Conservation (phyloP, 2,329 filamentous ascomycete species). For the Arthrinium phaeospermum region DNA sequence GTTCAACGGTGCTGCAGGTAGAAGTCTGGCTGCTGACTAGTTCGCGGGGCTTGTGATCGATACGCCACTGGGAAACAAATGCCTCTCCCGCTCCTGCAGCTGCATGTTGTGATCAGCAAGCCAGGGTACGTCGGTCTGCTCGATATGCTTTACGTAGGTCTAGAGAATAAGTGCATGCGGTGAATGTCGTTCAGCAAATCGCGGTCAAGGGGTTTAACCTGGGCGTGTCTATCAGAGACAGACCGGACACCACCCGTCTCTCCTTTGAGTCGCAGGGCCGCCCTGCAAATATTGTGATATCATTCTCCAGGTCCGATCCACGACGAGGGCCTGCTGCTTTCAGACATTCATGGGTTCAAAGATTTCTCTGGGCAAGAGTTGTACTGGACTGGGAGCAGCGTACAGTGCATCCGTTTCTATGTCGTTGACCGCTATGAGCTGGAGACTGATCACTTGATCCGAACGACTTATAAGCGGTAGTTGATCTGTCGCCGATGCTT, state of each 20-base stretch:
- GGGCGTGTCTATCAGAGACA: background rate
- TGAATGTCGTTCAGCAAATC: background rate
- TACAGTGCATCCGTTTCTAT: background rate
- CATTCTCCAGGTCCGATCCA: no score
- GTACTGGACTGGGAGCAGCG: background rate
- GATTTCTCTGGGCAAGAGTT: background rate
- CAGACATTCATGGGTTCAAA: no score
- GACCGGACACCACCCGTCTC: background rate
- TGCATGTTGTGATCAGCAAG: slow-evolving; percentile 13
- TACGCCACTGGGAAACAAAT: background rate
- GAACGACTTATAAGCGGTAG: background rate
- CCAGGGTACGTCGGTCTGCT: background rate
- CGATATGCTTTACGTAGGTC: background rate
- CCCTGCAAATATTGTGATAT: background rate
- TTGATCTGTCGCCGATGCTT: background rate
- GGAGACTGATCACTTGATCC: background rate
- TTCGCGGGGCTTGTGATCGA: slow-evolving; percentile 1
- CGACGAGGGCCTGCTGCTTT: no score
- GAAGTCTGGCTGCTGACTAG: background rate
- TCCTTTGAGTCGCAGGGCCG: background rate
- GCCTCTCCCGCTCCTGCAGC: background rate
- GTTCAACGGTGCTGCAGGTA: background rate
- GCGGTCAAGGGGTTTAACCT: background rate
- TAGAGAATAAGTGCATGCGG: background rate
- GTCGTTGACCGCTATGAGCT: background rate